Base-by-base conservation (phyloP, 2,329 filamentous ascomycete species). In the Thelonectria olida region DNA sequence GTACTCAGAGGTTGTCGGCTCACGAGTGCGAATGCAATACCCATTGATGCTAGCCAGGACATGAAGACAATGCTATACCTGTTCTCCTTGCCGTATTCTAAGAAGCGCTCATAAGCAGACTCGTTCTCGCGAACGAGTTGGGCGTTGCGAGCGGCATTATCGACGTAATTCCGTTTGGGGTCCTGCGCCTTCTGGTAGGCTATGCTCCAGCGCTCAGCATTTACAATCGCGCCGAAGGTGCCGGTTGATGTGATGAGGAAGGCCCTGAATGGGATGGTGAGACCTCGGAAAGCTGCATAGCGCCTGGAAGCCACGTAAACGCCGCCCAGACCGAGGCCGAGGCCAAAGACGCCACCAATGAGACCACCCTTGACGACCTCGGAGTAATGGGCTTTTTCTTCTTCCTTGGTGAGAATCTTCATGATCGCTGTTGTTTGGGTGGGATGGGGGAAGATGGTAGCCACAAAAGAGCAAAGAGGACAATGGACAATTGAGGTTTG, bases 371-470 rank as follows among this genome's bases (percentile, higher is more conserved):
- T 90, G 69, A 98, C 74, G 63, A 96, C 96, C 61, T 86, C 82
- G 76, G 84, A 81, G 86, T 96, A 97, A 85, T 97, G 94, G 54
- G 87, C 92, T 62, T 84, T 78, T 81, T 97, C 94, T 82, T 97
- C 92, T 87, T 97, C 93, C 77, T 95, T 93, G 72, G 92, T 96
- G 76, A 98, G 86, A 75, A 98, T 84, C 90, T 97, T 98, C 96
- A 98, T 99, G 65, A n/a, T n/a, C n/a, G n/a, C n/a, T n/a, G n/a
- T n/a, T n/a, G n/a, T n/a, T n/a, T n/a, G n/a, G n/a, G n/a, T n/a
- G n/a, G n/a, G n/a, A n/a, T n/a, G n/a, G n/a, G n/a, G n/a, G n/a
- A n/a, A n/a, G n/a, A n/a, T n/a, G n/a, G n/a, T n/a, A n/a, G n/a
- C n/a, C n/a, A n/a, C n/a, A n/a, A n/a, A n/a, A n/a, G n/a, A n/a